These are phyloP conservation scores for Solanum hybrid DNA, from an alignment of 305 asterid species.

Conservation along the genomic window DNA sequence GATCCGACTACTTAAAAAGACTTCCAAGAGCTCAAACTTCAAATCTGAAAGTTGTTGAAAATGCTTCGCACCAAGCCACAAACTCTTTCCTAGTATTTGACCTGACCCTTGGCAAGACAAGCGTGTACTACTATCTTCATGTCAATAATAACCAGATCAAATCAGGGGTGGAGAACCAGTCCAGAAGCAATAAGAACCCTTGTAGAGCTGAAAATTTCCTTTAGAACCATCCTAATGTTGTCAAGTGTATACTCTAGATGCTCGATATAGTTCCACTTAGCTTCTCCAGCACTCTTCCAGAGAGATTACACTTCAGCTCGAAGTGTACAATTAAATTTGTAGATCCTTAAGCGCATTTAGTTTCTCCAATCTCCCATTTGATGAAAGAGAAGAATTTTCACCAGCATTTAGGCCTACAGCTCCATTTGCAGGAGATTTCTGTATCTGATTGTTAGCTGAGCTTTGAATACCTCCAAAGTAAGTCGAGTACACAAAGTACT, in stretches of 20 bases:
- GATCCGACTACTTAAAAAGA: background rate
- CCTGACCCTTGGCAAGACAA: background rate
- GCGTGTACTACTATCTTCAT: background rate
- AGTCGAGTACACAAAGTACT: conserved; percentile 59
- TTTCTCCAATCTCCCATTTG: conserved; percentile 62
- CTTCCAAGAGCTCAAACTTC: background rate
- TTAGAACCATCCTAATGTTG: background rate
- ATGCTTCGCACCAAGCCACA: background rate
- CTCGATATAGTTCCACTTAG: background rate
- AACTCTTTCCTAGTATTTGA: background rate
- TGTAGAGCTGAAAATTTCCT: background rate
- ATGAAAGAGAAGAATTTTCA: conserved; percentile 21
- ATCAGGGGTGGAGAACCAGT: background rate
- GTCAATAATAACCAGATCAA: background rate
- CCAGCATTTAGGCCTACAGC: conserved; percentile 18
- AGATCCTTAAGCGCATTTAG: conserved; percentile 47
- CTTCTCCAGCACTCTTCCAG: conserved; percentile 4
- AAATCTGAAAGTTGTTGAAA: background rate
- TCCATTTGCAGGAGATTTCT: conserved; percentile 45
- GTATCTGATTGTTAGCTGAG: conserved; percentile 38
- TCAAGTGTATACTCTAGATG: background rate
- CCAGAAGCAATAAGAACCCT: background rate
- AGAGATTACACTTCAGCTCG: conserved; percentile 13
- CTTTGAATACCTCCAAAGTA: conserved; percentile 73
- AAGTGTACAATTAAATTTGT: conserved; percentile 25